Conservation (phyloP, 495 filamentous ascomycete species). For the Xylaria sp. region DNA sequence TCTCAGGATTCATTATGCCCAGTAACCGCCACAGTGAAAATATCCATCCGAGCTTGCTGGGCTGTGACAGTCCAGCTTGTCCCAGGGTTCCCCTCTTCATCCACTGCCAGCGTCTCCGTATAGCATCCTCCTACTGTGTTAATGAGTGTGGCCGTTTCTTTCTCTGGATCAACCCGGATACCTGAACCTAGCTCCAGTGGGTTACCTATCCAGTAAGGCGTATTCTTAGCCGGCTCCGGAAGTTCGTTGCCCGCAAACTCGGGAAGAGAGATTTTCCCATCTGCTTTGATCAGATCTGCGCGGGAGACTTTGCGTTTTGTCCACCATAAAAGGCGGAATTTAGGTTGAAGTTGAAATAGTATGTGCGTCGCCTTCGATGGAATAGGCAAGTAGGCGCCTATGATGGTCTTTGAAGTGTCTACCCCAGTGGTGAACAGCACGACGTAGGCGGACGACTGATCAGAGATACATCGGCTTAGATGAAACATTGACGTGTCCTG, state of each 20-base stretch:
- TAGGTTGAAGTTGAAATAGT: conserved; percentile 14
- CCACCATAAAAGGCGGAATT: background rate
- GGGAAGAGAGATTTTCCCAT: background rate
- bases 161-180: background rate
- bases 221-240: background rate
- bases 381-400: conserved; percentile 4
- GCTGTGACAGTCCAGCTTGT: background rate
- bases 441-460: background rate
- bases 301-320: background rate
- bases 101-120: background rate
- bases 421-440: background rate
- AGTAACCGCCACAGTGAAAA: background rate
- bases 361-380: background rate
- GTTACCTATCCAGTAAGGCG: background rate
- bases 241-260: background rate
- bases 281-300: background rate
- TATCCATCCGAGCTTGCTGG: background rate
- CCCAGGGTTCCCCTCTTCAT: background rate
- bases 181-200: background rate
- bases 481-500: background rate
- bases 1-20: background rate
- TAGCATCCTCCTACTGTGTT: background rate
- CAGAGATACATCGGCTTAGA: background rate
- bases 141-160: background rate
- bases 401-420: background rate